Evolutionary conservation across 768 basidiomycete genomes (phyloP).

Genomic region (Lepiota venenata): DNA sequence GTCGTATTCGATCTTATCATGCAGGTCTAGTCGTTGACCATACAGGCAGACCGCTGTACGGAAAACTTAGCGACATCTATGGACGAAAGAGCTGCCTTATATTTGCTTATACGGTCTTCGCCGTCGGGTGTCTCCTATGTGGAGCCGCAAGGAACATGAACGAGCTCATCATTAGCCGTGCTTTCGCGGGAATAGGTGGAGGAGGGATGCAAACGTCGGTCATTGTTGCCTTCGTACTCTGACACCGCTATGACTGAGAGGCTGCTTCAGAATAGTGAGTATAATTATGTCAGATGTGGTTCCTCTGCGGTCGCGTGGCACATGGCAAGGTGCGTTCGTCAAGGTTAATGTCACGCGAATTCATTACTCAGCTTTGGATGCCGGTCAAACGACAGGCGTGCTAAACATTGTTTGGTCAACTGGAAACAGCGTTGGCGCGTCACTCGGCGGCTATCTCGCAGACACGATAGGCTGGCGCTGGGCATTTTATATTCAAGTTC

Average conservation of each 20-base stretch:
- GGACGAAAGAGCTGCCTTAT: conserved; percentile 57
- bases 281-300: conserved; percentile 68
- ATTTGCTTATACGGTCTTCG: conserved; percentile 52
- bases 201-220: conserved; percentile 63
- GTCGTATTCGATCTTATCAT: conserved; percentile 10
- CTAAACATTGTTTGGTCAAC: conserved; percentile 57
- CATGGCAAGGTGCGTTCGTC: conserved; percentile 55
- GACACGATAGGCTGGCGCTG: conserved; percentile 71
- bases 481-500: conserved; percentile 63
- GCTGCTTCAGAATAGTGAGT: conserved; percentile 43
- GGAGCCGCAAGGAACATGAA: conserved; percentile 53
- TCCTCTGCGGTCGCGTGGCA: conserved; percentile 58
- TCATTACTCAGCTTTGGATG: neutral
- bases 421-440: conserved; percentile 59
- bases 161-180: conserved; percentile 49
- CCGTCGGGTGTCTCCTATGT: conserved; percentile 49
- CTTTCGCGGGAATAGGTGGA: conserved; percentile 57
- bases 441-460: conserved; percentile 58
- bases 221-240: neutral
- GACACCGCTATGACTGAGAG: neutral
- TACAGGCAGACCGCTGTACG: conserved; percentile 50
- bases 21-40: neutral
- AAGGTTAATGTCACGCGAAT: neutral
- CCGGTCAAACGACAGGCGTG: conserved; percentile 32
- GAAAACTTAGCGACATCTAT: conserved; percentile 65